Evolutionary conservation across 169 alveolate species (phyloP).

Genomic region (Plasmodium fragile): DNA sequence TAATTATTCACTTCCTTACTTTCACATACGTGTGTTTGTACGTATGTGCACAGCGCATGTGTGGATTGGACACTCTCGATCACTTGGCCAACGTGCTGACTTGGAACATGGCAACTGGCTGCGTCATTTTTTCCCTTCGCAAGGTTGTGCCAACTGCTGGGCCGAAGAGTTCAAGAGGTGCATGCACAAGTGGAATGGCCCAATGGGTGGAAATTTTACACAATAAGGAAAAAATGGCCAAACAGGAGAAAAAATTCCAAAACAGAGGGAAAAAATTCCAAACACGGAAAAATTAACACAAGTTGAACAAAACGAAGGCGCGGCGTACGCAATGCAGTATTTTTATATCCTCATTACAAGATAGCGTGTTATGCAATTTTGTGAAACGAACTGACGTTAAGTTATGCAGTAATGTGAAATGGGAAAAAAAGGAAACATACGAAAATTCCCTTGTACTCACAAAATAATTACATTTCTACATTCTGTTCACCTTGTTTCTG

Average conservation of each 20-base stretch:
- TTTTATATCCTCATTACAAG: not conserved
- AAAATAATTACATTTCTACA: constrained; percentile 44
- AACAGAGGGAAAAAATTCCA: not conserved
- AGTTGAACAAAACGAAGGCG: not conserved
- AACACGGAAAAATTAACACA: not conserved
- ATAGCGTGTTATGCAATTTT: not conserved
- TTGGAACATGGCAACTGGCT: not conserved
- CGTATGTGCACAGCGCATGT: not conserved
- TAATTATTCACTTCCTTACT: not conserved
- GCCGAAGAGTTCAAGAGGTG: not conserved
- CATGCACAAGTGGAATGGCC: not conserved
- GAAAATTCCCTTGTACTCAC: not conserved
- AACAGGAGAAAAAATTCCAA: not conserved
- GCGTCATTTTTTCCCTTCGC: not conserved
- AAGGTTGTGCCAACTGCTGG: not conserved
- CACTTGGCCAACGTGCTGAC: not conserved
- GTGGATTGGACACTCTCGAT: not conserved
- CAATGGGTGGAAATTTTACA: not conserved
- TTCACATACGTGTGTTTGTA: not conserved
- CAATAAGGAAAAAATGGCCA: not conserved
- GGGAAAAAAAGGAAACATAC: not conserved
- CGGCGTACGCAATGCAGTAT: not conserved
- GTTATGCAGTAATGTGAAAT: not conserved
- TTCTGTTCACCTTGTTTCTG: not conserved
- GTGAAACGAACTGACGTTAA: not conserved